Evolutionary conservation across 495 filamentous ascomycete species (phyloP), one percentile per base, ranked within the genome.

Genomic region (Penicillium soppii): DNA sequence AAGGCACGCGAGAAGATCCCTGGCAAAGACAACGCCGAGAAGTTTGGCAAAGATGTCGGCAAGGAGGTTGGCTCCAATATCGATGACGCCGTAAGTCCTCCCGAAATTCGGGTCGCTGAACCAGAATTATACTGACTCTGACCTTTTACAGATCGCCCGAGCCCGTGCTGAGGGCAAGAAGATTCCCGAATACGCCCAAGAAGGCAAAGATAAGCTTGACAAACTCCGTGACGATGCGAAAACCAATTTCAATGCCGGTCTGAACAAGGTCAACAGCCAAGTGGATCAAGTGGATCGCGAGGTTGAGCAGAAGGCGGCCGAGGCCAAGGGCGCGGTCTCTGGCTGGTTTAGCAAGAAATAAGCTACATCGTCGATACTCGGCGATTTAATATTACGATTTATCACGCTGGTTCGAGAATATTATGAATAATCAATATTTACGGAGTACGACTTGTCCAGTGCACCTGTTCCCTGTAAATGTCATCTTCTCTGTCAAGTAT

Each of bases 271-370:
- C 52, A 88, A 92, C 37, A 50, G 57, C 12, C 61, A 67, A 8
- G 66, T 80, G 15, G 77, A 83, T 23, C 69, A 72, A 43, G 61
- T 79, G 22, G 90, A 94, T 66, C 80, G 81, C 51, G 90, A 84
- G 59, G 80, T 95, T 20, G 88, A 91, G 74, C 75, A 85, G 57
- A 83, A 84, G 58, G 82, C 91, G 10, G 67, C 82, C 6, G 87
- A 92, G 67, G 86, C 89, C 8, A 95, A 95, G 82, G 80, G 83
- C 44, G 81, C 81, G 16, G 68, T 94, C 50, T 85, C 84, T 22
- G 82, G 85, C 45, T 96, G 90, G 91, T 92, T 95, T 27, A 61
- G 74, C 29, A 82, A 81, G 65, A 80, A 84, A 66, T 88, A 82
- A 33, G 16, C 36, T 17, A 29, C 22, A 10, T 29, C 21, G 21